Percentiles rank a stretch among this genome's conserved stretches.
Conservation (phyloP, 495 filamentous ascomycete genomes). For the Daldinia loculata region DNA sequence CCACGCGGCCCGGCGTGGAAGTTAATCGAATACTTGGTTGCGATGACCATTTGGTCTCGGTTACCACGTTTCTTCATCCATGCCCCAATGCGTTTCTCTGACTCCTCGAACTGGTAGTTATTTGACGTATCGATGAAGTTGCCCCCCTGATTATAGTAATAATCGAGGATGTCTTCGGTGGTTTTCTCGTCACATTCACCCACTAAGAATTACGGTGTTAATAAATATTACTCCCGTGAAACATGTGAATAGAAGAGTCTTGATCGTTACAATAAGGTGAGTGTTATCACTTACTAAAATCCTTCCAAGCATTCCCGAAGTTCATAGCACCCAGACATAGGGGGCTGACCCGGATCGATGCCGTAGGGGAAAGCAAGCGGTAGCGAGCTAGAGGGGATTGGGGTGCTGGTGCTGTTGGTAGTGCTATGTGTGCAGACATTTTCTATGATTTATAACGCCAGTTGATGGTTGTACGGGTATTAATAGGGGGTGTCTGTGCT, state of each 20-base stretch:
- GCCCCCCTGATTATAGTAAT: conserved; percentile 68
- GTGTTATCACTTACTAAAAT: conserved; percentile 32
- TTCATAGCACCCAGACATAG: conserved; percentile 72
- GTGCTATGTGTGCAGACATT: not conserved
- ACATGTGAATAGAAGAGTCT: not conserved
- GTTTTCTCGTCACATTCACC: conserved; percentile 69
- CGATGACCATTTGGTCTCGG: conserved; percentile 65
- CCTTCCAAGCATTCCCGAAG: conserved; percentile 66
- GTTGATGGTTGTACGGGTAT: not conserved
- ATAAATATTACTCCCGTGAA: not conserved
- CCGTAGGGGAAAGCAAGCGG: conserved; percentile 67
- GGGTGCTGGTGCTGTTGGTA: conserved; percentile 47
- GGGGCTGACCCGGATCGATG: conserved; percentile 66
- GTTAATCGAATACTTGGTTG: conserved; percentile 72
- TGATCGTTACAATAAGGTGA: not conserved
- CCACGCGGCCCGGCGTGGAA: conserved; percentile 44
- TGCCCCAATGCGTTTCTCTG: conserved; percentile 77
- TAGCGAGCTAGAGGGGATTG: conserved; percentile 64
- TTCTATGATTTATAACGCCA: not conserved
- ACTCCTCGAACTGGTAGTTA: conserved; percentile 74
- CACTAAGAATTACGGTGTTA: conserved; percentile 40
- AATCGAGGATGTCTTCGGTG: conserved; percentile 71
- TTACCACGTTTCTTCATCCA: conserved; percentile 67
- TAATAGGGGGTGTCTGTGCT: not conserved
- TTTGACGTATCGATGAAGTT: conserved; percentile 84